Evolutionary conservation across 1,284 basidiomycete species (phyloP).

Genomic region (Leccinum subrobustum): DNA sequence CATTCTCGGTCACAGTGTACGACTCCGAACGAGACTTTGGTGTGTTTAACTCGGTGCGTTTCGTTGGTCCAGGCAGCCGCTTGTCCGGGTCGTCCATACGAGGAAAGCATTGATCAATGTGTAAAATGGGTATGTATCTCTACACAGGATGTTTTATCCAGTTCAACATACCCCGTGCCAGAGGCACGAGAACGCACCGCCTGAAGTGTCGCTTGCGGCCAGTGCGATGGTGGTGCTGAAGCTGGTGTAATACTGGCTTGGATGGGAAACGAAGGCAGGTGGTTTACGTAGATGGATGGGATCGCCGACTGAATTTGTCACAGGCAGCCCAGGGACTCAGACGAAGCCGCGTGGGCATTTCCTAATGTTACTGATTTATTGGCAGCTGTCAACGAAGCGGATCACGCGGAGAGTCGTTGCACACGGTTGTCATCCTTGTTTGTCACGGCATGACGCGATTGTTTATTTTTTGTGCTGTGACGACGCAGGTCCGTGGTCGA

Average conservation of each 20-base stretch:
- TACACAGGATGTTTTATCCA: too few species aligned
- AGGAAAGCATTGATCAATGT: too few species aligned
- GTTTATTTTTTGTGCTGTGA: conserved; percentile 7
- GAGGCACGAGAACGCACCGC: conserved; percentile 62
- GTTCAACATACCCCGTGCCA: conserved; percentile 29
- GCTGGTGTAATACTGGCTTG: conserved; percentile 70
- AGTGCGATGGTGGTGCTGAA: conserved; percentile 74
- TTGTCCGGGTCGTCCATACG: too few species aligned
- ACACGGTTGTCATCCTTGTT: conserved; percentile 35
- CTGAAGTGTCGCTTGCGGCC: conserved; percentile 73
- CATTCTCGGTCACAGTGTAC: neutral
- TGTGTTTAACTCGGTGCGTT: neutral
- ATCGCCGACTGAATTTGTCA: conserved; percentile 16
- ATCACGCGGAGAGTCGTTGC: conserved; percentile 35
- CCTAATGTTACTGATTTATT: conserved; percentile 57
- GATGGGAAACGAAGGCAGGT: conserved; percentile 64
- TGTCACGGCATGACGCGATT: conserved; percentile 15
- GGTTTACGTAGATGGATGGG: conserved; percentile 6
- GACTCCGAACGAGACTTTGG: neutral
- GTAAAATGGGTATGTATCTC: too few species aligned
- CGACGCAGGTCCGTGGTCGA: conserved; percentile 52
- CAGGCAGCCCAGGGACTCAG: conserved; percentile 47
- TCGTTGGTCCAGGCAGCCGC: neutral
- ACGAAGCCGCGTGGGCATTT: conserved; percentile 65
- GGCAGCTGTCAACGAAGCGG: conserved; percentile 41